Evolutionary conservation across 202 grass and related monocot species (phyloP), one percentile per base, ranked within the genome.

Genomic region (Bolboschoenoplectus hybrid): DNA sequence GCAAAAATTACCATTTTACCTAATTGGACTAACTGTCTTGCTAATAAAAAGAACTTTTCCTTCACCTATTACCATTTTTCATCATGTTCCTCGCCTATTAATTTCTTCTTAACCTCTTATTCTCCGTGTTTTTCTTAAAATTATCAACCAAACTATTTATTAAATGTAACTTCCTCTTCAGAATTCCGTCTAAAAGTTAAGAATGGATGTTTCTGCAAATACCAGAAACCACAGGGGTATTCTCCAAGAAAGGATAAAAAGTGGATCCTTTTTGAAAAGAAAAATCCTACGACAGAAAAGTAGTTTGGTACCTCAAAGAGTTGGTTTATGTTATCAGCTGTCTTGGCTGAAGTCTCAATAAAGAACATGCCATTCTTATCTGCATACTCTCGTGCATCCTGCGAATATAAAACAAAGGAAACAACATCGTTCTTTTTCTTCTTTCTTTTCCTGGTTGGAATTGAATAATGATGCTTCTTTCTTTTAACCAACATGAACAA

Each of bases 331-430:
- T 98, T 98, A 82, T 98, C 87, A 86, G 93, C 90, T 44, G 91
- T 98, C 88, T 98, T 98, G 49, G 96, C 93, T 83, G 96, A 98
- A 4, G 95, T 98, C 90, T 98, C 95, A 39, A 98, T 92, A 66
- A 98, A 98, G 86, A 94, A 88, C 95, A 95, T 98, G 63, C 87
- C 86, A 83, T 98, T 98, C 86, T 91, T 92, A 45, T 98, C 91
- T 20, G 96, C 91, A 45, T 98, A 98, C 45, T 98, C 96, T 62
- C 84, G 85, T 66, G 93, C 91, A 36, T 91, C 96, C 96, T 95
- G 86, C 66, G 82, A 74, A 86, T 90, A 77, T 44, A 8, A 46
- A 45, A 74, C 53, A 35, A 84, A 41, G 61, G 76, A 12, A 77
- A 81, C 41, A 91, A 86, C 40, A 58, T 45, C 9, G 9, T 52